A percentile compares a stretch with the other conserved stretches of the same genome.
These are phyloP conservation scores for Aspergillus campestris DNA, from an alignment of 495 filamentous ascomycete species.

Conservation along the genomic window DNA sequence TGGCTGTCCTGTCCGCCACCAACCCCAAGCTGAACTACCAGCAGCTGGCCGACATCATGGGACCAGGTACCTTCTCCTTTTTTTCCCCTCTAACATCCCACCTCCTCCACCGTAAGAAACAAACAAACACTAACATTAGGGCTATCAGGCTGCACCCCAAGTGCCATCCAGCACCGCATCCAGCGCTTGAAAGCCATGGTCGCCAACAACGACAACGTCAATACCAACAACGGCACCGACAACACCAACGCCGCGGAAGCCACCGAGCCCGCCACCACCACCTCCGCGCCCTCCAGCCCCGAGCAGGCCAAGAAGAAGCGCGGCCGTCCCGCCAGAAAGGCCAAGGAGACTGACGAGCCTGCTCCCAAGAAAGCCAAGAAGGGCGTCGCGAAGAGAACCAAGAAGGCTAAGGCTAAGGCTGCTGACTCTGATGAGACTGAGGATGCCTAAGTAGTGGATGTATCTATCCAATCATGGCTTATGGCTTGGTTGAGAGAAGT, in stretches of 20 bases:
- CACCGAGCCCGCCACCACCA: neutral
- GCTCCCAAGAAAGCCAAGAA: neutral
- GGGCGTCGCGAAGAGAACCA: neutral
- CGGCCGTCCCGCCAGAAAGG: neutral
- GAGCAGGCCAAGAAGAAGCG: neutral
- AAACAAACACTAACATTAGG: neutral
- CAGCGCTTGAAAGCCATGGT: slow-evolving; percentile 16
- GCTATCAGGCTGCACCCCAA: slow-evolving; percentile 17
- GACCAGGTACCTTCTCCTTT: slow-evolving; percentile 11
- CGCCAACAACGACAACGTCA: neutral
- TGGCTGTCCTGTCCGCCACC: slow-evolving; percentile 14
- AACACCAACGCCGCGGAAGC: neutral
- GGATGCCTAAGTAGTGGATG: too few relatives aligned
- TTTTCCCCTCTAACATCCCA: neutral
- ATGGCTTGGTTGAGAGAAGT: too few relatives aligned
- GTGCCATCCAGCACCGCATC: slow-evolving; percentile 22
- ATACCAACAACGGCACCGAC: neutral
- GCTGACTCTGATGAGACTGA: neutral
- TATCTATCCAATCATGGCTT: too few relatives aligned
- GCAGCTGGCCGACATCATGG: slow-evolving; percentile 19
- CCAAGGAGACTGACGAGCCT: neutral
- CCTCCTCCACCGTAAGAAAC: neutral
- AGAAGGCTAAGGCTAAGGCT: neutral
- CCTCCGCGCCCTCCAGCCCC: neutral
- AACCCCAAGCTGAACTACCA: slow-evolving; percentile 13